A percentile compares a stretch with the other conserved stretches of the same genome.
phyloP scores from a whole-genome alignment of 2,329 filamentous ascomycete genomes.

The Purpureocillium lavendulum region DNA sequence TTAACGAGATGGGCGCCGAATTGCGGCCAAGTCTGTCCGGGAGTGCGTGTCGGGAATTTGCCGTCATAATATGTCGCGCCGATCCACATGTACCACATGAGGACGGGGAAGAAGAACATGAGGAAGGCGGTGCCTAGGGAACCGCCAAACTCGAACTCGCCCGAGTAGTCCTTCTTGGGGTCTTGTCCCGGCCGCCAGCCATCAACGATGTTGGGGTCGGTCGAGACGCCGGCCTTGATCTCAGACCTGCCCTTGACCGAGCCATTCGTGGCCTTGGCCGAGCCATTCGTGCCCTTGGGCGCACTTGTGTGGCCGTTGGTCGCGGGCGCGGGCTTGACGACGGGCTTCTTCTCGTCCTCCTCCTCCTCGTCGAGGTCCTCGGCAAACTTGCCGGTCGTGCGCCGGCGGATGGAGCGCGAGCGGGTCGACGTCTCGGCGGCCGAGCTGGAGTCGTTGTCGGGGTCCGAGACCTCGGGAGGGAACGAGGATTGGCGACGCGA shows the following conservation, averaged over 20 bases:
- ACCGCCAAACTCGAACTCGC: slow-evolving; percentile 78
- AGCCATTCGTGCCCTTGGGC: slow-evolving; percentile 14
- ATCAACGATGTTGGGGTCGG: slow-evolving; percentile 27
- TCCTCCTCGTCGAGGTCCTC: slow-evolving; percentile 41
- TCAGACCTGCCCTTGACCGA: neutral
- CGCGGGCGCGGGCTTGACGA: slow-evolving; percentile 15
- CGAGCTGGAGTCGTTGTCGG: slow-evolving; percentile 41
- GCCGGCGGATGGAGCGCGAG: slow-evolving; percentile 31
- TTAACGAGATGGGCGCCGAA: slow-evolving; percentile 64
- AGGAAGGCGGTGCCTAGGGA: slow-evolving; percentile 69
- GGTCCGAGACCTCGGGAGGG: slow-evolving; percentile 33
- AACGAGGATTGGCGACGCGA: slow-evolving; percentile 43
- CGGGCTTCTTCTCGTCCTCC: slow-evolving; percentile 8
- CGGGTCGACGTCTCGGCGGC: slow-evolving; percentile 32
- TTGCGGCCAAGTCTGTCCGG: slow-evolving; percentile 58
- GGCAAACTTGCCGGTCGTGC: slow-evolving; percentile 38
- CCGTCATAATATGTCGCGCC: slow-evolving; percentile 90
- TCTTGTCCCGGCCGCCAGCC: slow-evolving; percentile 53
- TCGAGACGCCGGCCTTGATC: slow-evolving; percentile 8
- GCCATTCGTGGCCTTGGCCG: slow-evolving; percentile 9
- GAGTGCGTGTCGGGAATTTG: slow-evolving; percentile 59
- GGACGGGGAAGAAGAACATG: slow-evolving; percentile 86
- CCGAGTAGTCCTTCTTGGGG: slow-evolving; percentile 54
- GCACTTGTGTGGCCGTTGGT: slow-evolving; percentile 23
- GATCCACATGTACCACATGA: slow-evolving; percentile 99